These are phyloP conservation scores for Solanum pinnatisectum DNA, from an alignment of 257 asterid species.

Conservation along the genomic window DNA sequence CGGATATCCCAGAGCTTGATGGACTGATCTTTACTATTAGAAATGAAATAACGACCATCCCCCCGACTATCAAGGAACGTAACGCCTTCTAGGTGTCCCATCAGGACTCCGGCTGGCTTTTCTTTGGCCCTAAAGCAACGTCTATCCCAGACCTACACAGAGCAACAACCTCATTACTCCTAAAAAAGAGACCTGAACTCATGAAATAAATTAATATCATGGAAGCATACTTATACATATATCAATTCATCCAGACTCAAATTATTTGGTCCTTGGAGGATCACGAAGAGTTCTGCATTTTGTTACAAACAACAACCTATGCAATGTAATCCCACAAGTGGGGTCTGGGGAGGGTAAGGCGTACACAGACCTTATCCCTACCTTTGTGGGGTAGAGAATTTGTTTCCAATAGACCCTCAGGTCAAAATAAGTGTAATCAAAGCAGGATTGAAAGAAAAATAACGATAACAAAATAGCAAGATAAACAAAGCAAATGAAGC, in stretches of 20 bases:
- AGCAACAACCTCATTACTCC: background rate
- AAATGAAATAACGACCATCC: conserved; percentile 80
- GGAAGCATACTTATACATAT: background rate
- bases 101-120: conserved; percentile 64
- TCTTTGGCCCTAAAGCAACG: conserved; percentile 61
- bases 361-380: background rate
- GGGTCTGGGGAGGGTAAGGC: background rate
- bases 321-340: background rate
- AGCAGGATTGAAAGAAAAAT: background rate
- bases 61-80: conserved; percentile 76
- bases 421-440: background rate
- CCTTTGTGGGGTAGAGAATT: background rate
- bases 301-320: background rate
- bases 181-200: background rate
- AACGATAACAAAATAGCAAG: background rate
- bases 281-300: background rate
- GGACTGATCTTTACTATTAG: conserved; percentile 85
- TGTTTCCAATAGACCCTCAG: background rate
- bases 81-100: conserved; percentile 87
- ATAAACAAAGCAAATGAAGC: background rate
- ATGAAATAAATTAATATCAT: background rate
- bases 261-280: background rate
- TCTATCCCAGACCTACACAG: conserved; percentile 80
- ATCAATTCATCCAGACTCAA: background rate
- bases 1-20: conserved; percentile 91